These are phyloP conservation scores for Cyamopsis tetragonoloba DNA, from an alignment of 306 rosid species.

Conservation along the genomic window DNA sequence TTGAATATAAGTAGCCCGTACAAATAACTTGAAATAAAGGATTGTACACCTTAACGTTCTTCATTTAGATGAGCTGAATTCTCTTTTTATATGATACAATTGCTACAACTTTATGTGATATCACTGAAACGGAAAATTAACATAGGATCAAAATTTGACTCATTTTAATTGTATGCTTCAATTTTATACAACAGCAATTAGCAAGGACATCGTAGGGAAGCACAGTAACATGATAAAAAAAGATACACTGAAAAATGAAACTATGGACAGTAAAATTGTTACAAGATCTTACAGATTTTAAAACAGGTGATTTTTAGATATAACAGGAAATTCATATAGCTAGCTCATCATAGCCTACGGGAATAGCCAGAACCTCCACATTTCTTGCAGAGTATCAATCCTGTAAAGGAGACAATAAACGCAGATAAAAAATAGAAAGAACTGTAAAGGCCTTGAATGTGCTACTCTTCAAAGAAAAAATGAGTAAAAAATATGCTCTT, in stretches of 20 bases:
- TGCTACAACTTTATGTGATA: background rate
- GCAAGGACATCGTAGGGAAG: background rate
- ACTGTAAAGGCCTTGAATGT: background rate
- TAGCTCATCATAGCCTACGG: slow-evolving; percentile 74
- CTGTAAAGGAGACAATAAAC: slow-evolving; percentile 37
- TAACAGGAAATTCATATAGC: background rate
- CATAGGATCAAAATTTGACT: background rate
- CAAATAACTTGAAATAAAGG: no score
- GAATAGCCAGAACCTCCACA: slow-evolving; percentile 99
- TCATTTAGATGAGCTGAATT: no score
- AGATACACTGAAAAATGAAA: slow-evolving; percentile 13
- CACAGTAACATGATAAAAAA: background rate
- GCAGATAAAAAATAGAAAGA: background rate
- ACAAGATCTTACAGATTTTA: slow-evolving; percentile 29
- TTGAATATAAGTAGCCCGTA: no score
- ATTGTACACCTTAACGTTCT: no score
- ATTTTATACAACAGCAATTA: background rate
- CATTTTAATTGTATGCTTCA: background rate
- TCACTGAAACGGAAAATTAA: background rate
- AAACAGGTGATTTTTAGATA: slow-evolving; percentile 10
- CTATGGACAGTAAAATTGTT: slow-evolving; percentile 18
- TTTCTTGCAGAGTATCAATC: slow-evolving; percentile 92
- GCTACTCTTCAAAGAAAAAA: background rate
- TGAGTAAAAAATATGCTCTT: background rate
- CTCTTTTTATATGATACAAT: background rate